Conservation (phyloP, 192 early-diverging fungal genomes). For the Podila horticola region DNA sequence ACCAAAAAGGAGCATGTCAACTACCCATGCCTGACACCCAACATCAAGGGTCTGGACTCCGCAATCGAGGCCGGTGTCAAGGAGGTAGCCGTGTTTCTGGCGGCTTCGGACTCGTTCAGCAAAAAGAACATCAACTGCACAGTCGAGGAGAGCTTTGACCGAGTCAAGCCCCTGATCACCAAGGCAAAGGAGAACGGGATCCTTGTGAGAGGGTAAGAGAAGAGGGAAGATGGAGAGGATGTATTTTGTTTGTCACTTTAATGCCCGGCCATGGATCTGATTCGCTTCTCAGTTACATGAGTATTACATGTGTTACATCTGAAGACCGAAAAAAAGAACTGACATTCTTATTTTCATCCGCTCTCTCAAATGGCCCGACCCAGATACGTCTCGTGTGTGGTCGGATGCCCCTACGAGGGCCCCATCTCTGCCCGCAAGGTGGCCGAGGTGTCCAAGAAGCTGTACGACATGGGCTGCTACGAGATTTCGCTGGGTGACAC, state of each 20-base stretch:
- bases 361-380: not conserved
- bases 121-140: slow-evolving; percentile 93
- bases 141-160: slow-evolving; percentile 81
- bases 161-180: slow-evolving; percentile 75
- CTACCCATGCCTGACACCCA: slow-evolving; percentile 93
- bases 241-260: slow-evolving; percentile 2
- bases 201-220: slow-evolving; percentile 73
- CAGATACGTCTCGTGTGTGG: slow-evolving; percentile 90
- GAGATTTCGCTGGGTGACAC: slow-evolving; percentile 97
- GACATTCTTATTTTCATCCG: not conserved
- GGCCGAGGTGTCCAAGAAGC: slow-evolving; percentile 73
- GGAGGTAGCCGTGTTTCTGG: slow-evolving; percentile 94
- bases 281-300: too few relatives aligned
- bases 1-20: slow-evolving; percentile 66
- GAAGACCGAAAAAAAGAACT: too few relatives aligned
- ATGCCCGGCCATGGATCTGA: not conserved
- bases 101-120: slow-evolving; percentile 89
- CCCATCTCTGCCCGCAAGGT: slow-evolving; percentile 74
- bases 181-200: slow-evolving; percentile 70
- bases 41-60: slow-evolving; percentile 82
- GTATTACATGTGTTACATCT: too few relatives aligned
- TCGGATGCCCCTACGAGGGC: slow-evolving; percentile 96
- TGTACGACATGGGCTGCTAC: slow-evolving; percentile 94
- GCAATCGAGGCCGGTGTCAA: slow-evolving; percentile 82
- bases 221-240: not conserved